Evolutionary conservation across 202 grass and related monocot genomes (phyloP).

Genomic region (Sporobolus alterniflorus): DNA sequence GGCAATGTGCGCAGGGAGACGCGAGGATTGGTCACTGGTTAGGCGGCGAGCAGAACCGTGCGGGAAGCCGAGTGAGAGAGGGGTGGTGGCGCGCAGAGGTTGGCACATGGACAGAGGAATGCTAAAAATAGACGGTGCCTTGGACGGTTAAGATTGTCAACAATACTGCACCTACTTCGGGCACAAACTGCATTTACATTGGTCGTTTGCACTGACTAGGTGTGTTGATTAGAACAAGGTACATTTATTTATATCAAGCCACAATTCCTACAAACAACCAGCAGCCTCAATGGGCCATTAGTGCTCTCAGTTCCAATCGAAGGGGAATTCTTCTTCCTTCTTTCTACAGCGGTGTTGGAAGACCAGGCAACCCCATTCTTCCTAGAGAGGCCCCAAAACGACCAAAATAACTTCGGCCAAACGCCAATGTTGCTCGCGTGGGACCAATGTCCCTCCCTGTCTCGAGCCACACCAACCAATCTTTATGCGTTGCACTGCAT

Average conservation of each 20-base stretch:
- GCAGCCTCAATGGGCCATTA: not conserved
- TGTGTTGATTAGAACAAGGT: not conserved
- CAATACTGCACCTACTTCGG: too few relatives aligned
- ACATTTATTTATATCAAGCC: not conserved
- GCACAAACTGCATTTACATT: not conserved
- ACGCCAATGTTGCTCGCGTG: not conserved
- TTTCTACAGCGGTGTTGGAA: not conserved
- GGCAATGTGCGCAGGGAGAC: not conserved
- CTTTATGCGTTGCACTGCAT: not conserved
- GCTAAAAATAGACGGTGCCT: conserved; percentile 44
- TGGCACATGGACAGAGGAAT: conserved; percentile 11
- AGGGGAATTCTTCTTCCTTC: not conserved
- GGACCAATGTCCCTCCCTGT: not conserved
- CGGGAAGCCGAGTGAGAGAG: not conserved
- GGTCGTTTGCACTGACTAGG: not conserved
- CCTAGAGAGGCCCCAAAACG: not conserved
- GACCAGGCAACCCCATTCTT: not conserved
- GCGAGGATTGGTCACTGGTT: not conserved
- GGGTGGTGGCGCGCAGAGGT: conserved; percentile 14
- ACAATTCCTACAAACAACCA: not conserved
- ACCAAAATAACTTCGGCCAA: not conserved
- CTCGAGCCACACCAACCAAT: not conserved
- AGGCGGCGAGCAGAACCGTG: conserved; percentile 4
- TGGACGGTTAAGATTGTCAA: conserved; percentile 8
- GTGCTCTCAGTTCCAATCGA: not conserved